Conservation (phyloP, 2,329 filamentous ascomycete genomes). For the Aspergillus phoenicis region DNA sequence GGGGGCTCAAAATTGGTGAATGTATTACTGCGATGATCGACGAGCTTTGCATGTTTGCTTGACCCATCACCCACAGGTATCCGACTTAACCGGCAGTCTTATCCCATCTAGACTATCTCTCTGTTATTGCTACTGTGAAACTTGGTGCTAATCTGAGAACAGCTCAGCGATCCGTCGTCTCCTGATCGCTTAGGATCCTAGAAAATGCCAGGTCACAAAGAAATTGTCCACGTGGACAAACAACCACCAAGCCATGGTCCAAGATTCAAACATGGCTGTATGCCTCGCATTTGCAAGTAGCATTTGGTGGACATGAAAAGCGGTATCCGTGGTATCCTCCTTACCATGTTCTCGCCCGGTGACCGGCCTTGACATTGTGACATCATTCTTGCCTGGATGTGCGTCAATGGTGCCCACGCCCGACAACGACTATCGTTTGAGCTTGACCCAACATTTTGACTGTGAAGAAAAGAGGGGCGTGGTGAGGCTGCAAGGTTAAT, state of each 20-base stretch:
- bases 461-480: not conserved
- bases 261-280: not conserved
- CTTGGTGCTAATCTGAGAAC: not conserved
- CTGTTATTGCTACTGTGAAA: not conserved
- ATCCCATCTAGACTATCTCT: no score
- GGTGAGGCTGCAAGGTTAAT: not conserved
- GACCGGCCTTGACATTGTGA: conserved; percentile 3
- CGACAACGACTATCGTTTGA: not conserved
- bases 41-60: not conserved
- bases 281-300: not conserved
- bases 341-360: not conserved
- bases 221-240: conserved; percentile 7
- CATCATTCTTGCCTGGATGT: conserved; percentile 5
- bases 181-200: not conserved
- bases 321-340: not conserved
- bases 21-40: not conserved
- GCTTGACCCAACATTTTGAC: not conserved
- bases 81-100: no score
- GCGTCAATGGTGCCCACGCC: not conserved
- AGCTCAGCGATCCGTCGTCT: not conserved
- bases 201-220: not conserved
- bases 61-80: not conserved
- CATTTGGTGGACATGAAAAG: not conserved
- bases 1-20: not conserved
- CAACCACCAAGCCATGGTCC: not conserved